A percentile compares a stretch with the other conserved stretches of the same genome.
Conservation (phyloP, 2,329 filamentous ascomycete genomes). For the Simplicillium aogashimaense region DNA sequence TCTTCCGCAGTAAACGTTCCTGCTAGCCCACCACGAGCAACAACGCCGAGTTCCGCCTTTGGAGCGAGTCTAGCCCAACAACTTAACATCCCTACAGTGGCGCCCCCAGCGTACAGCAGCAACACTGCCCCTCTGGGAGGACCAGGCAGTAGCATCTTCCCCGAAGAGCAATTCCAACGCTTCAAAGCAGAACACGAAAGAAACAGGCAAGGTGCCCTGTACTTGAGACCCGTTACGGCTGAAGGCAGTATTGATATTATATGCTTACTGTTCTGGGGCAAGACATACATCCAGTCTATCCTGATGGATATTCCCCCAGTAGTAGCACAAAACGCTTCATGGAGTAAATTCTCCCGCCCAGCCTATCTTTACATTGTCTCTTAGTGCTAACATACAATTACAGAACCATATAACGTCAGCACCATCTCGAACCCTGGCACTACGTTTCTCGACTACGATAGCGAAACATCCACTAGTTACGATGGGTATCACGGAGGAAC, state of each 20-base stretch:
- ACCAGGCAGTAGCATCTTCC: too few species aligned
- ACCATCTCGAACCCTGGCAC: not conserved
- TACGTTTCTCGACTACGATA: slow-evolving; percentile 1
- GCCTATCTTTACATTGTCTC: too few species aligned
- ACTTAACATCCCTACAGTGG: not conserved
- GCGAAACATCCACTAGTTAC: not conserved
- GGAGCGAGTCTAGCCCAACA: not conserved
- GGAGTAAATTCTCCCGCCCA: not conserved
- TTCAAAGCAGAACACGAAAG: too few species aligned
- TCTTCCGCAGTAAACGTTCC: too few species aligned
- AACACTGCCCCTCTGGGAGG: too few species aligned
- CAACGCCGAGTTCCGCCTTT: not conserved
- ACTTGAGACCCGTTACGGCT: not conserved
- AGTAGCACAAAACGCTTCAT: not conserved
- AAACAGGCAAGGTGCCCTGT: not conserved
- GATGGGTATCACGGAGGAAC: not conserved
- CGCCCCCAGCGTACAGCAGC: not conserved
- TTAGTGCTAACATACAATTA: too few species aligned
- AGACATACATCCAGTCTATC: not conserved
- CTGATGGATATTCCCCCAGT: not conserved
- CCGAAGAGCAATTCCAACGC: not conserved
- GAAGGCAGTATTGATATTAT: not conserved
- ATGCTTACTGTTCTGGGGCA: not conserved
- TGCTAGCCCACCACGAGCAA: not conserved
- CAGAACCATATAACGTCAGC: not conserved